Base-by-base conservation (phyloP, 352 stramenopile genomes). In the Aphanomyces stellatus region DNA sequence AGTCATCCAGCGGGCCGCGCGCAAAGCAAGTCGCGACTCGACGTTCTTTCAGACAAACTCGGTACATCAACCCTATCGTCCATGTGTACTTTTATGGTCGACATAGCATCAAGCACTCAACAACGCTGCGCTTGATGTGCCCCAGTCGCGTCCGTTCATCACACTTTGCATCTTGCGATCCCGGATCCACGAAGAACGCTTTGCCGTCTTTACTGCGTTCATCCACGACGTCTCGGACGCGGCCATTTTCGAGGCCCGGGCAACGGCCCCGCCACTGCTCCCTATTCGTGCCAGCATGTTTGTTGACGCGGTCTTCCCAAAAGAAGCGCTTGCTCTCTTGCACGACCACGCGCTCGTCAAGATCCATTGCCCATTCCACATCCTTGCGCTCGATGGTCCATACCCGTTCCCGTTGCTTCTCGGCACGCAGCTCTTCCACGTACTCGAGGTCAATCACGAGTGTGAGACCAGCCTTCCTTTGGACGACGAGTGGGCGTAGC, bases 341-440 rank as follows among this genome's bases (percentile, higher is more conserved):
- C 35, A 24, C 25, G 55, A 46, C 22, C 10, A 34, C 3, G 7
- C 24, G 22, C 49, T 67, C 10, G 17, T 67, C n/a, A 56, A n/a
- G 41, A 25, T 67, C 24, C 57, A 43, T 24, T 37, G 40, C 24
- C 60, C 60, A 19, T 46, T 67, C 24, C 60, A 67, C 22, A 51
- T 51, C 17, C 19, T 67, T 6, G 19, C 60, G 3, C 37, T 67
- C 10, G 60, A 56, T 31, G 60, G 60, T 15, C 48, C 48, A 15
- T 46, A 67, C 28, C 60, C 43, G 37, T 67, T 67, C 17, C 60
- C 60, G 24, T 33, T 67, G 60, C 60, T 67, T 37, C 42, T 67
- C 15, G 60, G 60, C 5, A 67, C 60, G 25, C 25, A 67, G 19
- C 28, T 67, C 10, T 57, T 60, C 30, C 22, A 41, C 11, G 49